Evolutionary conservation across 2,329 filamentous ascomycete genomes (phyloP).

Genomic region (Aspergillus fumigatus): DNA sequence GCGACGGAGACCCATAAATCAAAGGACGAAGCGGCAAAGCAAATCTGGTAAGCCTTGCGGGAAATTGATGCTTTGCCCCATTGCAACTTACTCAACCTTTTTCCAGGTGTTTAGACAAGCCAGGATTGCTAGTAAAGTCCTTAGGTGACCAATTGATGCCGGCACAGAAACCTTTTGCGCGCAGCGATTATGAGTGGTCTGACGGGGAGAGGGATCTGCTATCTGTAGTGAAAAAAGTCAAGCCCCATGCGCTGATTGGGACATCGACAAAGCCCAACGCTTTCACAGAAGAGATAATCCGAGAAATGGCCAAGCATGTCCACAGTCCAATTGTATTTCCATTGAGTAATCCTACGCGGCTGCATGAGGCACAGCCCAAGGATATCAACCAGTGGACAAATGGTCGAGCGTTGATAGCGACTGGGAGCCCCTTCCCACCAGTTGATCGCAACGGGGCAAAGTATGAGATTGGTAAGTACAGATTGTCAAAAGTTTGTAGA

Average conservation of each 20-base stretch:
- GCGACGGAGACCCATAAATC: slow-evolving; percentile 61
- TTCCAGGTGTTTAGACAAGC: slow-evolving; percentile 72
- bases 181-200: slow-evolving; percentile 59
- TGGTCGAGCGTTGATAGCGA: slow-evolving; percentile 73
- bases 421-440: slow-evolving; percentile 75
- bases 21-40: slow-evolving; percentile 69
- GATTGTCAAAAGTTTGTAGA: not conserved
- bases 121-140: slow-evolving; percentile 65
- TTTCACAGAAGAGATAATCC: slow-evolving; percentile 70
- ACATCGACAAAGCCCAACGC: slow-evolving; percentile 73
- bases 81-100: not conserved
- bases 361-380: slow-evolving; percentile 75
- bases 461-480: slow-evolving; percentile 49
- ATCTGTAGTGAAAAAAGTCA: slow-evolving; percentile 63
- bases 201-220: slow-evolving; percentile 57
- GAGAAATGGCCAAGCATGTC: slow-evolving; percentile 70
- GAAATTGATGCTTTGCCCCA: not conserved
- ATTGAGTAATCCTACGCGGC: slow-evolving; percentile 75
- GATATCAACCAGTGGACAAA: slow-evolving; percentile 76
- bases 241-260: slow-evolving; percentile 77
- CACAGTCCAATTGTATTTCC: slow-evolving; percentile 74
- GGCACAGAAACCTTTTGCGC: slow-evolving; percentile 65
- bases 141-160: slow-evolving; percentile 58
- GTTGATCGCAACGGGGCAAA: slow-evolving; percentile 57
- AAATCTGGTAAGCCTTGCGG: slow-evolving; percentile 61